phyloP scores from a whole-genome alignment of 2,329 filamentous ascomycete genomes.

The Septoria petroselini region DNA sequence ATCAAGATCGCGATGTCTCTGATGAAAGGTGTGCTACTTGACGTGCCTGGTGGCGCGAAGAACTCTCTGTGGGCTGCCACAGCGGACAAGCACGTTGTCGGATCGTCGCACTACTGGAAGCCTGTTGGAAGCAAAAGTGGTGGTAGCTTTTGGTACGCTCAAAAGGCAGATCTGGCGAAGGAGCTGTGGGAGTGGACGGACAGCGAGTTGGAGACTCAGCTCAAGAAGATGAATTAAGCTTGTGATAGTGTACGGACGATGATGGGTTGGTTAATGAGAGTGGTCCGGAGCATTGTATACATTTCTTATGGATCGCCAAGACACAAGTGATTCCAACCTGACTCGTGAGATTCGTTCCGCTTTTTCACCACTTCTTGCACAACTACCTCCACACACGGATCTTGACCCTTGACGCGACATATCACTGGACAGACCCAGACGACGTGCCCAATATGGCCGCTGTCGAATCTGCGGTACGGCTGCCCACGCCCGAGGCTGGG shows the following conservation, averaged over 20 bases:
- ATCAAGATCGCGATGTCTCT: slow-evolving; percentile 14
- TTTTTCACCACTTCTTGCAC: slow-evolving; percentile 2
- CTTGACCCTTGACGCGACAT: neutral
- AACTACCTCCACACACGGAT: neutral
- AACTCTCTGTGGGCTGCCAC: slow-evolving; percentile 33
- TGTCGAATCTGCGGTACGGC: slow-evolving; percentile 32
- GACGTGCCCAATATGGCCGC: slow-evolving; percentile 16
- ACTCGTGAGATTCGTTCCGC: slow-evolving; percentile 3
- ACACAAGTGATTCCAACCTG: neutral
- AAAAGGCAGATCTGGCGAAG: slow-evolving; percentile 31
- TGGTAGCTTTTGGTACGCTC: slow-evolving; percentile 27
- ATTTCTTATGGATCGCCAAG: neutral
- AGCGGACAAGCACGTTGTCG: slow-evolving; percentile 25
- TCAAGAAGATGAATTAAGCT: slow-evolving; percentile 21
- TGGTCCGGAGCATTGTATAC: too few relatives aligned
- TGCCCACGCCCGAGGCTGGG: slow-evolving; percentile 33
- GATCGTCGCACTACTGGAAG: slow-evolving; percentile 27
- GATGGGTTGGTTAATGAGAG: too few relatives aligned
- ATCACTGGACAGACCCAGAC: neutral
- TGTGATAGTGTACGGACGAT: neutral
- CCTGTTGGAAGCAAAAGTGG: slow-evolving; percentile 27
- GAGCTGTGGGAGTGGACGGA: slow-evolving; percentile 44
- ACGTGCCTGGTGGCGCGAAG: slow-evolving; percentile 29
- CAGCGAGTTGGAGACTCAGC: slow-evolving; percentile 26
- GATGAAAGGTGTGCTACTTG: slow-evolving; percentile 17